Base-by-base conservation (phyloP, 768 basidiomycete species). In the Kwoniella heveanensis region DNA sequence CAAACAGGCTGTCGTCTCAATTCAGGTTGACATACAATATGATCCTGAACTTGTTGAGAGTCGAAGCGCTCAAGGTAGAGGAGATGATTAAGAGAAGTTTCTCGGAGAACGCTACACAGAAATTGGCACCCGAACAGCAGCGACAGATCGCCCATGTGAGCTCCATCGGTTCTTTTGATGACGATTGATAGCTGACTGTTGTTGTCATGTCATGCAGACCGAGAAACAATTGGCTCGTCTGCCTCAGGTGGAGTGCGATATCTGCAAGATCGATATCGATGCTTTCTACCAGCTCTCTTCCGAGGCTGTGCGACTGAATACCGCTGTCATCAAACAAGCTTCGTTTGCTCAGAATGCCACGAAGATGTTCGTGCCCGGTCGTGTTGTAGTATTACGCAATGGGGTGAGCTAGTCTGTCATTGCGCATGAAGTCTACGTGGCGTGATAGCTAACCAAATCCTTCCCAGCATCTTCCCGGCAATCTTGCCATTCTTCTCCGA, bases 31-130 rank as follows among this genome's bases (percentile, higher is more conserved):
- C 96, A 1, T 99, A 98, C 81, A 98, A 97, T 79, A 98, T 99
- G 96, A 98, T 99, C 65, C 81, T 99, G 64, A 99, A 99, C 76
- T 82, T 99, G 39, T 85, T 99, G 10, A 88, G 96, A 21, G 96
- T 99, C 10, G 96, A 99, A 76, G 94, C 96, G 0, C 83, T 99
- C 51, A 85, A 88, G 63, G 95, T 98, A 19, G 96, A 99, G 76
- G 96, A 99, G 80, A 99, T 99, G 96, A 98, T 99, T 77, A 98
- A 98, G 80, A 85, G 96, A 39, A 93, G 91, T 78, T 99, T 99
- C 80, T 98, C 96, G 19, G 96, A 99, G 82, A 98, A 98, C 76
- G 88, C 92, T 1, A 90, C 96, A 0, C 96, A 99, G 75, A 84
- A 88, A 39, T 82, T 97, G 48, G 82, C 97, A 29, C 96, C 96